Conservation (phyloP, 1,139 yeast species). For the Hansenula anomala region DNA sequence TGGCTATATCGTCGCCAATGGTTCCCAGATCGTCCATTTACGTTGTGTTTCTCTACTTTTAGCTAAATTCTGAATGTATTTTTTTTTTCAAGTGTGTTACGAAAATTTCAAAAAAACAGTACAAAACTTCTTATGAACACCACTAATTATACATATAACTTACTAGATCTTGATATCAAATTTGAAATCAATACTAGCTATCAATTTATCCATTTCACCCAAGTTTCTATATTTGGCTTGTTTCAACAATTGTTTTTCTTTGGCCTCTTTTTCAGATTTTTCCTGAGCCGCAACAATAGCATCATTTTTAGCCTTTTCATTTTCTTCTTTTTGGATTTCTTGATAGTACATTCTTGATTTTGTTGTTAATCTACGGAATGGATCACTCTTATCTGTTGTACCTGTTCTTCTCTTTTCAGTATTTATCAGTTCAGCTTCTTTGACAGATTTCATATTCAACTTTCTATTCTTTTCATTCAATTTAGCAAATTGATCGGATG, state of each 20-base stretch:
- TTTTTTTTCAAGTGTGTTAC: neutral
- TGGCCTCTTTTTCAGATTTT: conserved; percentile 29
- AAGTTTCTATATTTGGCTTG: conserved; percentile 31
- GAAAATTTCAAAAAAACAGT: conserved; percentile 1
- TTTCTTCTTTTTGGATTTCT: conserved; percentile 39
- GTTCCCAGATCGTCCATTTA: too few species aligned
- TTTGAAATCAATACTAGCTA: conserved; percentile 39
- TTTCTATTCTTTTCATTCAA: conserved; percentile 63
- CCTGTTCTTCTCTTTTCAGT: conserved; percentile 52
- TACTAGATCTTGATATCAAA: conserved; percentile 23
- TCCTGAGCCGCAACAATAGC: conserved; percentile 31
- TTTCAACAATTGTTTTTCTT: conserved; percentile 28
- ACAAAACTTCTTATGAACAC: too few species aligned
- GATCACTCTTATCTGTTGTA: conserved; percentile 56
- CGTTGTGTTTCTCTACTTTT: too few species aligned
- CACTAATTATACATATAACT: too few species aligned
- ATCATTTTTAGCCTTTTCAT: conserved; percentile 37
- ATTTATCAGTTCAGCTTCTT: conserved; percentile 72
- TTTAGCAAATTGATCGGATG: conserved; percentile 30
- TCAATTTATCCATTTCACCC: conserved; percentile 42
- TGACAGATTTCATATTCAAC: conserved; percentile 68
- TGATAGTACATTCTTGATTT: conserved; percentile 78
- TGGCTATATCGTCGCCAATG: conserved; percentile 5
- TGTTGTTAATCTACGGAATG: conserved; percentile 86
- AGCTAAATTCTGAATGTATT: neutral